phyloP scores from a whole-genome alignment of 2,329 filamentous ascomycete species.

The Alternaria gaisen region DNA sequence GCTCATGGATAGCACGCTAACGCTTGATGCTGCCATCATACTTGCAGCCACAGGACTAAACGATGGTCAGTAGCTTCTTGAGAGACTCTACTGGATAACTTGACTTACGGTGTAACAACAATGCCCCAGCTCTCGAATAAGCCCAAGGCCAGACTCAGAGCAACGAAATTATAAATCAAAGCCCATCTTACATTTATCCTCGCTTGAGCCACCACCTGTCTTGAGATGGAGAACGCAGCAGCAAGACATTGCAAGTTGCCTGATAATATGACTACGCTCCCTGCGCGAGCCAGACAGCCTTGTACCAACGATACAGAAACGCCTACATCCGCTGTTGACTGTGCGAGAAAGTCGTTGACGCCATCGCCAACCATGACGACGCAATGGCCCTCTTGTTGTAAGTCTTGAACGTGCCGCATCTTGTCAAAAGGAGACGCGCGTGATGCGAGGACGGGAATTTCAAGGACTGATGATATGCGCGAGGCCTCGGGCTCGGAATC shows the following conservation, averaged over 20 bases:
- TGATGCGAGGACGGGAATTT: slow-evolving; percentile 9
- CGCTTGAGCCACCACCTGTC: not conserved
- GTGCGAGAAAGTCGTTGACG: slow-evolving; percentile 12
- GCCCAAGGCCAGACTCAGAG: not conserved
- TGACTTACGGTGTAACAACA: not conserved
- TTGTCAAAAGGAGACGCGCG: slow-evolving; percentile 16
- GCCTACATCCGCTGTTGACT: slow-evolving; percentile 14
- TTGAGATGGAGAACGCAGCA: not conserved
- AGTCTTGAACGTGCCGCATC: slow-evolving; percentile 4
- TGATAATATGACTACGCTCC: slow-evolving; percentile 14
- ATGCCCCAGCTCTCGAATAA: not conserved
- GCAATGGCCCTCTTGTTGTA: slow-evolving; percentile 8
- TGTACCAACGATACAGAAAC: slow-evolving; percentile 15
- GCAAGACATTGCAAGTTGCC: slow-evolving; percentile 1
- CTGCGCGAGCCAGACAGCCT: slow-evolving; percentile 10
- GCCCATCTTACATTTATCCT: not conserved
- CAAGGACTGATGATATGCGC: slow-evolving; percentile 8
- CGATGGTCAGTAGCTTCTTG: not conserved
- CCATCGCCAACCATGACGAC: slow-evolving; percentile 19
- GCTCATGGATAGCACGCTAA: slow-evolving; percentile 9
- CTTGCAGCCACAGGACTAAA: slow-evolving; percentile 2
- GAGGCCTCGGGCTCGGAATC: slow-evolving; percentile 11
- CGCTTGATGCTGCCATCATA: slow-evolving; percentile 11
- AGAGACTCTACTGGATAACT: not conserved
- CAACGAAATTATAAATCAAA: not conserved